Base-by-base conservation (phyloP, 2,329 filamentous ascomycete species). In the Akanthomyces dipterigenus region DNA sequence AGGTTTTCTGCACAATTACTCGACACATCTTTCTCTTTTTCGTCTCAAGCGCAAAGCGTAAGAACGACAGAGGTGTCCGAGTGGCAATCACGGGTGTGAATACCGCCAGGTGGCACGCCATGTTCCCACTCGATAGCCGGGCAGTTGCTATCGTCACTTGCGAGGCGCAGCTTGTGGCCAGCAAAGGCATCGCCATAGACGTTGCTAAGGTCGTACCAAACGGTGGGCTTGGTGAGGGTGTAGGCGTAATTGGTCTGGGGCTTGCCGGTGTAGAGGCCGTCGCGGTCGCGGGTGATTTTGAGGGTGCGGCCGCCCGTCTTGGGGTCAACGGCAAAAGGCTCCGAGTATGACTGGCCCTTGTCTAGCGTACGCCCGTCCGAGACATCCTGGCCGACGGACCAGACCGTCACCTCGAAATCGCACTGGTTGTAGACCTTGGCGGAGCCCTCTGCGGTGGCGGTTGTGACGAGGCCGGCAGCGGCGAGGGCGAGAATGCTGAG, bases 161-260 rank as follows among this genome's bases (percentile, higher is more conserved):
- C 65, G 9, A 70, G 67, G 5, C 66, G 67, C 8, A 77, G 34
- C 67, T 71, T 74, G 54, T 67, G 64, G 16, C 74, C 74, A 20
- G 54, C 54, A 24, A 78, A 76, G 9, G 71, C 65, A 59, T 76
- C 70, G n/a, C 76, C 76, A 50, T 76, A 78, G 18, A 76, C 72
- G 63, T 71, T 69, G 67, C 69, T 73, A 38, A 78, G 66, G 63
- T 77, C 76, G 62, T 77, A 77, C 73, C 74, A 78, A 60, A 78
- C 63, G 12, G 65, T 64, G 57, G 53, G 64, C 62, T 65, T 67
- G 56, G 73, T 69, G 34, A 77, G 71, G 69, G 64, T 76, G 66
- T 75, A 76, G 42, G 75, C 75, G 45, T 71, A 76, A 63, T 72
- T 70, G 64, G 72, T 73, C 71, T 78, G 73, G 36, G 76, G 69